A percentile compares a stretch with the other conserved stretches of the same genome.
Evolutionary conservation across 2,329 filamentous ascomycete species (phyloP).

Genomic region (Sporothrix humicola): DNA sequence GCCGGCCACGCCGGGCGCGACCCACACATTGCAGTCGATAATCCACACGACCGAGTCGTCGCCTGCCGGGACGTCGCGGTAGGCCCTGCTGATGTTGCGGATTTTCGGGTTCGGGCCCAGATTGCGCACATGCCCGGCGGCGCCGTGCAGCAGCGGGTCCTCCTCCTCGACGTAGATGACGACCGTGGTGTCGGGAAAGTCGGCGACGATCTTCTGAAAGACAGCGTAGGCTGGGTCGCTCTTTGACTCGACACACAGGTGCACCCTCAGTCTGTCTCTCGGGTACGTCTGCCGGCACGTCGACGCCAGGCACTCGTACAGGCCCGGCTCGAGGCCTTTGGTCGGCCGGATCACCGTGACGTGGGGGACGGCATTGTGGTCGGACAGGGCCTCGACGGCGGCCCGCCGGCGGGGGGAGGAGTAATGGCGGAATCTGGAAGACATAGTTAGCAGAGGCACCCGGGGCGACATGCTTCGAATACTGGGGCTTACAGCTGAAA

Average conservation of each 20-base stretch:
- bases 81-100: constrained; percentile 91
- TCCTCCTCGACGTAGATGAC: constrained; percentile 55
- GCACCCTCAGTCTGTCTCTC: constrained; percentile 73
- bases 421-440: constrained; percentile 62
- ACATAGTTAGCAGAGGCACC: neutral
- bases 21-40: constrained; percentile 96
- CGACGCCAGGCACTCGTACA: constrained; percentile 91
- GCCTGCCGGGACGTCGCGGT: constrained; percentile 84
- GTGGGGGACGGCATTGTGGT: constrained; percentile 65
- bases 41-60: constrained; percentile 94
- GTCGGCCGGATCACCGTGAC: constrained; percentile 92
- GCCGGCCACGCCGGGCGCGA: constrained; percentile 76
- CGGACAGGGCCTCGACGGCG: constrained; percentile 56
- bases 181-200: constrained; percentile 82
- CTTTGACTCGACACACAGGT: constrained; percentile 78
- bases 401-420: constrained; percentile 56
- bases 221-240: constrained; percentile 78
- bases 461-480: neutral
- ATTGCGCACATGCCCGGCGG: constrained; percentile 56
- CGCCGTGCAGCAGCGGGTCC: constrained; percentile 44
- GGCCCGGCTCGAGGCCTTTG: constrained; percentile 85
- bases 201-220: constrained; percentile 70
- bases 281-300: constrained; percentile 86
- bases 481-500: constrained; percentile 55
- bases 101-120: constrained; percentile 99